Conservation (phyloP, 2,329 filamentous ascomycete species). For the Ceratocystis papillata region DNA sequence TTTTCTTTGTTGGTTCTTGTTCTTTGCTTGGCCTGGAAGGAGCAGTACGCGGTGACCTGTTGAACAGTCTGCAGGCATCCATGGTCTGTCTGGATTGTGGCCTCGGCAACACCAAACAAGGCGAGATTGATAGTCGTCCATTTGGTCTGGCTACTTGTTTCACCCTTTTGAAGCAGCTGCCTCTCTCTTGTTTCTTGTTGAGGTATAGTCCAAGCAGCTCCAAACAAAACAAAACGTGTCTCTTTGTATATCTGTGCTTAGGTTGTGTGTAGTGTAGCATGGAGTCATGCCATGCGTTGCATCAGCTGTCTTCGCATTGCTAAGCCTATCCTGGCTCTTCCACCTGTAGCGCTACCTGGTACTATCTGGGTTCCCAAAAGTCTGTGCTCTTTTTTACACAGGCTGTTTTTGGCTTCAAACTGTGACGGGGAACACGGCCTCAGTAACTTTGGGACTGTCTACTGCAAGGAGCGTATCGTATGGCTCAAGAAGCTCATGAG, state of each 20-base stretch:
- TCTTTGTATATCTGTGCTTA: not conserved
- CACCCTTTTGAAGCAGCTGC: not conserved
- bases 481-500: not conserved
- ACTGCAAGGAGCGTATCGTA: no score
- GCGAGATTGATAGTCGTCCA: no score
- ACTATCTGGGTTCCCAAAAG: constrained; percentile 5
- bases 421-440: not conserved
- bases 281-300: constrained; percentile 1
- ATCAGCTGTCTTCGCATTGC: not conserved
- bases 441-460: not conserved
- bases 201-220: not conserved
- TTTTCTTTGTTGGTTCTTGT: not conserved
- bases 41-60: not conserved
- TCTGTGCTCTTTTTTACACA: not conserved
- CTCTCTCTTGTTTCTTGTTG: not conserved
- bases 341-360: not conserved
- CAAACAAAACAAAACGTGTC: not conserved
- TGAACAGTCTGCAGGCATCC: not conserved
- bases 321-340: constrained; percentile 1
- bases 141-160: not conserved
- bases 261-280: not conserved
- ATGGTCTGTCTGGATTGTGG: not conserved
- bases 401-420: not conserved
- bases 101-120: no score
- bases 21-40: not conserved